Base-by-base conservation (phyloP, 352 stramenopile genomes). In the Phytophthora sp. region DNA sequence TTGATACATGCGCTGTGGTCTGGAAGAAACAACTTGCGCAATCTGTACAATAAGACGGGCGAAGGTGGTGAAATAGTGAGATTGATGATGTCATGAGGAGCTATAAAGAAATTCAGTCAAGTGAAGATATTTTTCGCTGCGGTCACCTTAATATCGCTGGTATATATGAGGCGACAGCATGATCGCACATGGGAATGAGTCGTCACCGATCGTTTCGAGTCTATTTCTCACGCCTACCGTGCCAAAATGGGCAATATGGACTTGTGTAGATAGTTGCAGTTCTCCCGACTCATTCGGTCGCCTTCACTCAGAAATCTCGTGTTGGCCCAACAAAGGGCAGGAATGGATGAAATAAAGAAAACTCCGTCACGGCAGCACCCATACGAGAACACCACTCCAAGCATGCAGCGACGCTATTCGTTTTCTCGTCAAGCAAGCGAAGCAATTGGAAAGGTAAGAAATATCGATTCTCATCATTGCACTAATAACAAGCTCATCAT, bases 11-110 rank as follows among this genome's bases (percentile, higher is more conserved):
- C 31, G 57, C 71, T 52, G 13, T 71, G 18, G 69, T 79, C 21
- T 79, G 71, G 71, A 79, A 79, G 57, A 53, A 74, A 21, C 71
- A 79, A 41, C 57, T 71, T 21, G 44, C 57, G 27, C 20, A 74
- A 53, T 58, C 57, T 63, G 71, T 79, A 66, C 30, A 71, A 67
- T 75, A 66, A 69, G 35, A 24, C 12, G 29, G 23, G 15, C 23
- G n/a, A 50, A 46, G 13, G n/a, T 42, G 31, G 33, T 61, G 44
- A 53, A 47, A 41, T 69, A 69, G 58, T 45, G 29, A 69, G 36
- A 44, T 24, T 23, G 35, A 69, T 45, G 41, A n/a, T n/a, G n/a
- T n/a, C 42, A 24, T 41, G 26, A 46, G 38, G 26, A 30, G 45
- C 26, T 44, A 9, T 47, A 41, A 67, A 69, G 29, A 65, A 63